These are phyloP conservation scores for Podospora pseudocomata DNA, from an alignment of 495 filamentous ascomycete species.

Conservation along the genomic window DNA sequence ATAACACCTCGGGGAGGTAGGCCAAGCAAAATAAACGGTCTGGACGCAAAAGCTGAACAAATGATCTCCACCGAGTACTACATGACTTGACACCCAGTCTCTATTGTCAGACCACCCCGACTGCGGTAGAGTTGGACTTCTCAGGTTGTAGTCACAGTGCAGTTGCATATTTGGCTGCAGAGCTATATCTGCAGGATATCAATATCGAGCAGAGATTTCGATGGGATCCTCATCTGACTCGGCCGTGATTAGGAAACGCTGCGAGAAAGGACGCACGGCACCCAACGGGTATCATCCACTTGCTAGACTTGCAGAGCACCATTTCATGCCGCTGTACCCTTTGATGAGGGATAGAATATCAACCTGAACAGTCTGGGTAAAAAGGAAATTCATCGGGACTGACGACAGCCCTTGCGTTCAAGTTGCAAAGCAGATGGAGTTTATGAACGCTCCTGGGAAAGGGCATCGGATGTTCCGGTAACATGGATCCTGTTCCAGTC, in stretches of 20 bases:
- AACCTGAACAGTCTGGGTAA: too few relatives aligned
- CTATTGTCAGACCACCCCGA: background rate
- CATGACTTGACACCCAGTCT: background rate
- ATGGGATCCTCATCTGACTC: background rate
- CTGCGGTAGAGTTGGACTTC: too few relatives aligned
- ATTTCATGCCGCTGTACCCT: too few relatives aligned
- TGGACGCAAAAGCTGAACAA: slow-evolving; percentile 3
- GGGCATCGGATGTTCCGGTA: too few relatives aligned
- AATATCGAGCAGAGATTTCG: background rate
- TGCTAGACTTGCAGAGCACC: too few relatives aligned
- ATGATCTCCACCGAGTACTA: background rate
- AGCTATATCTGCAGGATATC: background rate
- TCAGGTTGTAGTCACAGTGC: background rate
- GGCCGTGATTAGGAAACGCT: background rate
- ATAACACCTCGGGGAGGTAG: background rate
- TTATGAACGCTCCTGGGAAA: too few relatives aligned
- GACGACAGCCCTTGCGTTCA: too few relatives aligned
- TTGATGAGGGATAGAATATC: too few relatives aligned
- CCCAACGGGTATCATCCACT: background rate
- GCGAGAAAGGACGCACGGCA: background rate
- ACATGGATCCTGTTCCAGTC: too few relatives aligned
- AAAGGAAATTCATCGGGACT: too few relatives aligned
- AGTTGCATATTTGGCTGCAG: background rate
- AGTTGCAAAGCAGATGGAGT: too few relatives aligned
- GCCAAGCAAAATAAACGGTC: background rate